phyloP scores from a whole-genome alignment of 2,329 filamentous ascomycete genomes.

The Botryotinia convoluta region DNA sequence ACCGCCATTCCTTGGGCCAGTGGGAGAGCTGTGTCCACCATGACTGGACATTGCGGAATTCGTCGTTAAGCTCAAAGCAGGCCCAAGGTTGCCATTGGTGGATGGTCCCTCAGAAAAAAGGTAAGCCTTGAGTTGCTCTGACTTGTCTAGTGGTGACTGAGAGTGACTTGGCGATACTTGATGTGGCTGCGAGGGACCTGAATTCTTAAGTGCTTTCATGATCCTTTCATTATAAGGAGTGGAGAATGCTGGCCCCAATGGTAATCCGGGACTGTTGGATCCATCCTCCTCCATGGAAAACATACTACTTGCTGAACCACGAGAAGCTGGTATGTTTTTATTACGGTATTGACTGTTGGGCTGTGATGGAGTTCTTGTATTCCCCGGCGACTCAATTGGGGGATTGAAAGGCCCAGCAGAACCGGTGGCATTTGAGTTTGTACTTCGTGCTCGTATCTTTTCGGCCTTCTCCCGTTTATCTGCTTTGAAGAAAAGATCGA shows the following conservation, averaged over 20 bases:
- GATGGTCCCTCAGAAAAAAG: constrained; percentile 43
- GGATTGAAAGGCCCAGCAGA: constrained; percentile 51
- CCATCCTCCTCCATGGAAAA: constrained; percentile 69
- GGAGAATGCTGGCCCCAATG: constrained; percentile 65
- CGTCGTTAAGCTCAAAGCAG: constrained; percentile 18
- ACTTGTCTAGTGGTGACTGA: constrained; percentile 38
- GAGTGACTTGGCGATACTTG: constrained; percentile 12
- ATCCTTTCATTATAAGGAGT: constrained; percentile 63
- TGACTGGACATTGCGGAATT: constrained; percentile 19
- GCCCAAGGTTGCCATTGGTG: constrained; percentile 1
- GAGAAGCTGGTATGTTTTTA: constrained; percentile 44
- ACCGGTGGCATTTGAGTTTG: constrained; percentile 49
- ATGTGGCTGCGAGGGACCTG: constrained; percentile 20
- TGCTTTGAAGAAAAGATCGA: constrained; percentile 88
- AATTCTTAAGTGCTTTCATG: constrained; percentile 47
- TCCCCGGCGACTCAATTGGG: constrained; percentile 43
- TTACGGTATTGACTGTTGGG: constrained; percentile 37
- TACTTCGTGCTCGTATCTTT: constrained; percentile 58
- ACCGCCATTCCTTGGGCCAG: constrained; percentile 22
- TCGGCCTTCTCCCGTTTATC: constrained; percentile 79
- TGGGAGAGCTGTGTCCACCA: constrained; percentile 19
- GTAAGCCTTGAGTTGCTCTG: constrained; percentile 57
- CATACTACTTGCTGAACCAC: constrained; percentile 52
- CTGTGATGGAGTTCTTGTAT: constrained; percentile 37
- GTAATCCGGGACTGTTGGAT: constrained; percentile 48